Evolutionary conservation across 1,139 yeast genomes (phyloP).

Genomic region (Suhomyces maxii): DNA sequence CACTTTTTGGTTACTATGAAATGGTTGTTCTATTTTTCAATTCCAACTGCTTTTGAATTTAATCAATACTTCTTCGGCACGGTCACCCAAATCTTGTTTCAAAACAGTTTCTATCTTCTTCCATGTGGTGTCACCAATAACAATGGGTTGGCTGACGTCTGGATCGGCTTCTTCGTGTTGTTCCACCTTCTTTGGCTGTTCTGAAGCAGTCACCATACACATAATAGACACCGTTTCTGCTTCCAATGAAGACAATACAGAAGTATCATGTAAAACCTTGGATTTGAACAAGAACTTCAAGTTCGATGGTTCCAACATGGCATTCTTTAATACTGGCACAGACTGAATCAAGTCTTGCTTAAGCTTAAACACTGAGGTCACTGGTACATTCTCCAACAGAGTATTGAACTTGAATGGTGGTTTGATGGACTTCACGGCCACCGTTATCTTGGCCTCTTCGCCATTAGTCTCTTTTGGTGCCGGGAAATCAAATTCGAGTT

Average conservation of each 20-base stretch:
- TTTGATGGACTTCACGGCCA: conserved; percentile 43
- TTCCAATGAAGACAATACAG: conserved; percentile 25
- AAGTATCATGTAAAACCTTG: conserved; percentile 44
- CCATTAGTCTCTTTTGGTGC: conserved; percentile 3
- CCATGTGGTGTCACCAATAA: conserved; percentile 32
- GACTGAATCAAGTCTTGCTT: conserved; percentile 33
- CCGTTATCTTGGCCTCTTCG: conserved; percentile 12
- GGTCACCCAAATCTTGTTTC: conserved; percentile 30
- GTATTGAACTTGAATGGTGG: conserved; percentile 44
- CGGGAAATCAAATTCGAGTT: conserved; percentile 32
- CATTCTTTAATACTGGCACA: conserved; percentile 23
- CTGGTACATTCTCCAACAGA: conserved; percentile 24
- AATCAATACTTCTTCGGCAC: conserved; percentile 27
- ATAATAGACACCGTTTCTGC: conserved; percentile 29
- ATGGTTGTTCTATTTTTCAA: neutral
- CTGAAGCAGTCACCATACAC: conserved; percentile 38
- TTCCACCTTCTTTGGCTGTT: neutral
- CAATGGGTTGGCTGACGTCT: conserved; percentile 16
- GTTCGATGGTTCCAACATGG: conserved; percentile 29
- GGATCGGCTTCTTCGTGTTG: conserved; percentile 16
- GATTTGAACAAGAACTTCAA: conserved; percentile 45
- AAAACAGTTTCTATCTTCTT: conserved; percentile 29
- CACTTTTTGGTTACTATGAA: neutral
- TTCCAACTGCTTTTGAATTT: conserved; percentile 31
- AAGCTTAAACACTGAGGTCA: conserved; percentile 33